Evolutionary conservation across 1,284 basidiomycete species (phyloP), one percentile per base, ranked within the genome.

Genomic region (Wallemia hederae): DNA sequence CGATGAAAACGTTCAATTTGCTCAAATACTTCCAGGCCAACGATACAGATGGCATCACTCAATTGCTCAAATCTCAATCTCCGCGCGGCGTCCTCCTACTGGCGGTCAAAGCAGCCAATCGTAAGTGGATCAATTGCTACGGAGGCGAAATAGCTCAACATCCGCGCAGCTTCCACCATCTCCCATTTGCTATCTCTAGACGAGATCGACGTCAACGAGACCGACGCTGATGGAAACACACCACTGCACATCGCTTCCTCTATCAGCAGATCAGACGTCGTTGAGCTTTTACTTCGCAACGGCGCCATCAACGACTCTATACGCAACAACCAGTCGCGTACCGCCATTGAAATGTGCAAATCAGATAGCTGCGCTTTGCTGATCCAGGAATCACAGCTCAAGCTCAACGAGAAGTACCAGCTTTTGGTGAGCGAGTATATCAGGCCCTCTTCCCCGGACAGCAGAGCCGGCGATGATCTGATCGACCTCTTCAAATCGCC

Each of bases 181-280:
- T n/a, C 5, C 3, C n/a, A 49, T 11, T 3, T 49, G 3, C 5
- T 49, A 9, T 49, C 39, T 49, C 22, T 49, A 11, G 19, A 49
- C 39, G 11, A 5, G 11, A 49, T 49, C 11, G 61, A 63, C 2
- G 28, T 67, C 60, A 66, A 65, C 59, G 62, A 64, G 0, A 62
- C 63, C 24, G 72, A 72, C 55, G 31, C 64, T 0, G 66, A 69
- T 15, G 80, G 81, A 1, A 84, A 82, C 3, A 90, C 89, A 0
- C 76, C 90, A 0, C 75, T 96, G 0, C 91, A 97, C 69, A 77
- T 96, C 9, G 89, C 90, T 0, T 80, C 84, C 0, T 80, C 82
- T 0, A 75, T 90, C 1, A 85, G 84, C 2, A 76, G 91, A 33
- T 72, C 76, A 1, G 91, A 96, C 62, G 78, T 86, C 9, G 81